Evolutionary conservation across 2,329 filamentous ascomycete genomes (phyloP), one percentile per base, ranked within the genome.

Genomic region (Arthrobotrys entomopaga): DNA sequence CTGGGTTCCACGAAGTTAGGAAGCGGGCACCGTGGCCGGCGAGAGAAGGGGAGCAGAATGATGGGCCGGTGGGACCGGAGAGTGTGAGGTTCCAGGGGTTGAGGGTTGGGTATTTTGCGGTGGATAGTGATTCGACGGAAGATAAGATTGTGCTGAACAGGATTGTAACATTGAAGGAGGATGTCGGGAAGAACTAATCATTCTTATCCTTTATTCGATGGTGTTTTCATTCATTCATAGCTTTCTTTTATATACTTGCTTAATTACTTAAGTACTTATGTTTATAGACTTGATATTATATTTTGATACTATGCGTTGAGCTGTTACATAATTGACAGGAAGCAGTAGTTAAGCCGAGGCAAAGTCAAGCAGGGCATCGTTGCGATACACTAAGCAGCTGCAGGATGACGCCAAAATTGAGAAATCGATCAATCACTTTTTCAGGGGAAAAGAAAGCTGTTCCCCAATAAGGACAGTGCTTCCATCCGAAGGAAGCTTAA

Each of bases 121-220:
- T 96, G 81, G 93, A 97, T 80, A 87, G 86, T 57, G 92, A 96
- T 79, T 91, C 88, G 72, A 90, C 88, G 0, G 87, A 88, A 34
- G 91, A 92, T n/a, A 91, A 90, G 81, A 85, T 96, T 77, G 87
- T 98, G 54, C 83, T 98, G 29, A 98, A 98, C 83, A 87, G 92
- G 59, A 97, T 98, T 79, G 93, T 98, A 20, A 91, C 90, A 54
- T 82, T 97, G 79, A 96, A 96, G 84, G 93, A 97, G 82, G 92
- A 96, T 80, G 83, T 87, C n/a, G 88, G 88, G 65, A 93, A 93
- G 85, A 81, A 78, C 63, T 59, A 63, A n/a, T 73, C n/a, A n/a
- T 16, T 38, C 4, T 19, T 20, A 20, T 52, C 15, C 6, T 19
- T 34, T 34, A 34, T 34, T 8, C 29, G 10, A n/a, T n/a, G n/a